These are phyloP conservation scores for Phaeosphaeriaceae sp. DNA, from an alignment of 2,329 filamentous ascomycete species.

Conservation along the genomic window DNA sequence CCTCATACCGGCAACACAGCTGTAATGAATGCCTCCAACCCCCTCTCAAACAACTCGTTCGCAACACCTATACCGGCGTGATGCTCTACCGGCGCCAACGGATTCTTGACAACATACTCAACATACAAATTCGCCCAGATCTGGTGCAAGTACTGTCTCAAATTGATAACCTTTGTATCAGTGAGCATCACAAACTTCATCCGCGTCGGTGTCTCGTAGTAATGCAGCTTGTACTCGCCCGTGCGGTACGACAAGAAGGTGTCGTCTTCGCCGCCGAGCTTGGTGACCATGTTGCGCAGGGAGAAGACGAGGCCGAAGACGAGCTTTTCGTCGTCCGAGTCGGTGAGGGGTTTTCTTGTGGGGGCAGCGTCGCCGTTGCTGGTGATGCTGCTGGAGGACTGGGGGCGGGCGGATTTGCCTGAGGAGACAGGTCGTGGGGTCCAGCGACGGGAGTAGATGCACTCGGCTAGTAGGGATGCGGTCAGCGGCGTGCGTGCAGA, in stretches of 20 bases:
- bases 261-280: conserved; percentile 91
- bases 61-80: conserved; percentile 66
- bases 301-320: conserved; percentile 98
- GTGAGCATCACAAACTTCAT: conserved; percentile 97
- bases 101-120: conserved; percentile 79
- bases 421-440: conserved; percentile 59
- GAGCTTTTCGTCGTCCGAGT: conserved; percentile 89
- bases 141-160: conserved; percentile 93
- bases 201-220: conserved; percentile 96
- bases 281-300: conserved; percentile 93
- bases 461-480: conserved; percentile 72
- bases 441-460: conserved; percentile 94
- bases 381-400: conserved; percentile 55
- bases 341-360: conserved; percentile 55
- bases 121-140: conserved; percentile 99
- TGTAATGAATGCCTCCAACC: conserved; percentile 77
- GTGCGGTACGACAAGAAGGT: conserved; percentile 92
- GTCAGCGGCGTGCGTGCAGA: conserved; percentile 18
- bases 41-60: conserved; percentile 69
- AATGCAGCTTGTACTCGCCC: conserved; percentile 95
- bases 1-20: conserved; percentile 44
- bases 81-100: conserved; percentile 66
- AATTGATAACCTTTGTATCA: conserved; percentile 84
- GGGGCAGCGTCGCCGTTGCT: conserved; percentile 50
- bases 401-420: conserved; percentile 56